phyloP scores from a whole-genome alignment of 345 rosid species.

The Citrus hindsii region DNA sequence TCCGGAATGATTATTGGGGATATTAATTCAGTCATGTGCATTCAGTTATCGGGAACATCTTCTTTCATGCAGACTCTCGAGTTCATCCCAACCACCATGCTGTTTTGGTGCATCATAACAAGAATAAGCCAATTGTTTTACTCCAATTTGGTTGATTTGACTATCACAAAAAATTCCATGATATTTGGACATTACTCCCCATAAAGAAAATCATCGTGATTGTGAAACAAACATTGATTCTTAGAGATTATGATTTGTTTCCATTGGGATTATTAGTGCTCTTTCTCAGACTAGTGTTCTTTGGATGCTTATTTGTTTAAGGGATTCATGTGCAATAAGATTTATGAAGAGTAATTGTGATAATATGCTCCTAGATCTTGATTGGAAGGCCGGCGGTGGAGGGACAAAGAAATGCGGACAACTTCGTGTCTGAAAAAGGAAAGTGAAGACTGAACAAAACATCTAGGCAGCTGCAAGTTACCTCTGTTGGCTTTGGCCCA shows the following conservation, averaged over 20 bases:
- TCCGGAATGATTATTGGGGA: slow-evolving; percentile 87
- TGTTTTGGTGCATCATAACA: neutral
- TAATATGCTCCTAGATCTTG: slow-evolving; percentile 4
- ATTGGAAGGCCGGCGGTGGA: neutral
- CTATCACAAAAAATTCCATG: neutral
- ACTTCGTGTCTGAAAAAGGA: neutral
- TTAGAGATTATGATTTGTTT: neutral
- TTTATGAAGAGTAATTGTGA: neutral
- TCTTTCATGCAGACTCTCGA: neutral
- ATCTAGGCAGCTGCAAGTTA: neutral
- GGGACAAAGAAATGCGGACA: neutral
- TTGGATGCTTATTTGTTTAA: neutral
- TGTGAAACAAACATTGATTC: neutral
- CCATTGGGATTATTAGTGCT: neutral
- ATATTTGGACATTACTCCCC: neutral
- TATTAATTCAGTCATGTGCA: slow-evolving; percentile 25
- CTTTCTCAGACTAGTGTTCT: neutral
- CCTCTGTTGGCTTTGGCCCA: neutral
- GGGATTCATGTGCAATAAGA: neutral
- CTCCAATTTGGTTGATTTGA: neutral
- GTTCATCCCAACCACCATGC: neutral
- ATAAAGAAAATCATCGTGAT: neutral
- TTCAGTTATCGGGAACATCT: neutral
- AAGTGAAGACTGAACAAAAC: neutral
- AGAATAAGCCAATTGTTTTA: neutral